Percentiles rank a stretch among this genome's conserved stretches.
These are phyloP conservation scores for Suhomyces kunorum DNA, from an alignment of 1,139 yeast genomes.

Conservation along the genomic window DNA sequence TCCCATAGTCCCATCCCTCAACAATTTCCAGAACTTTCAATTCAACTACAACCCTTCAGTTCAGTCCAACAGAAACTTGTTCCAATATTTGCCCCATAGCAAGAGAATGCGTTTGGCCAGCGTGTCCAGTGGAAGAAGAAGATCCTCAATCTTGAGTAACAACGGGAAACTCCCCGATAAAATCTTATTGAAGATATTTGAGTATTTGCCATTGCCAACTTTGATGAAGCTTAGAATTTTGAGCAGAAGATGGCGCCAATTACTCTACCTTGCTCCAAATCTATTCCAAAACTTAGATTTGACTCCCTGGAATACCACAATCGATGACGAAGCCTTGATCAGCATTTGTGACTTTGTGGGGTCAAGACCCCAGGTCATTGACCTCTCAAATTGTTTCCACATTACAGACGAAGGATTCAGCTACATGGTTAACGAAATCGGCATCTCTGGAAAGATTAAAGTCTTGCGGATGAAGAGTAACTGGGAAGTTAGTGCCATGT, in stretches of 20 bases:
- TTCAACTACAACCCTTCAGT: slow-evolving; percentile 7
- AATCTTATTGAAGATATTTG: slow-evolving; percentile 53
- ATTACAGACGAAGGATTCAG: slow-evolving; percentile 74
- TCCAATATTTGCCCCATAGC: slow-evolving; percentile 55
- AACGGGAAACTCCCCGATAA: slow-evolving; percentile 62
- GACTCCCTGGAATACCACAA: slow-evolving; percentile 58
- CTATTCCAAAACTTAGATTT: slow-evolving; percentile 55
- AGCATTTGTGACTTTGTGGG: slow-evolving; percentile 72
- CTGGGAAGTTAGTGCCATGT: slow-evolving; percentile 81
- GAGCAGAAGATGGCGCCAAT: slow-evolving; percentile 66
- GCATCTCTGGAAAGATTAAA: slow-evolving; percentile 60
- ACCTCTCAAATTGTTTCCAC: slow-evolving; percentile 74
- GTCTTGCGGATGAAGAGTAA: slow-evolving; percentile 63
- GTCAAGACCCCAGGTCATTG: slow-evolving; percentile 58
- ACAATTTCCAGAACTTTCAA: slow-evolving; percentile 28
- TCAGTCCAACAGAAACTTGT: slow-evolving; percentile 18
- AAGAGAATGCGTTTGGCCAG: slow-evolving; percentile 51
- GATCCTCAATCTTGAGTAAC: slow-evolving; percentile 55
- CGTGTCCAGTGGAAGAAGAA: slow-evolving; percentile 42
- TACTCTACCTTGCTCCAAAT: slow-evolving; percentile 57
- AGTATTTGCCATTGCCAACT: slow-evolving; percentile 52
- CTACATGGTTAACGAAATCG: slow-evolving; percentile 68
- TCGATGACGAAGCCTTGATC: slow-evolving; percentile 58
- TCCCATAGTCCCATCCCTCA: slow-evolving; percentile 35
- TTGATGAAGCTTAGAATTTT: slow-evolving; percentile 59